These are phyloP conservation scores for Xanthoconium stramineum DNA, from an alignment of 768 basidiomycete species.

Conservation along the genomic window DNA sequence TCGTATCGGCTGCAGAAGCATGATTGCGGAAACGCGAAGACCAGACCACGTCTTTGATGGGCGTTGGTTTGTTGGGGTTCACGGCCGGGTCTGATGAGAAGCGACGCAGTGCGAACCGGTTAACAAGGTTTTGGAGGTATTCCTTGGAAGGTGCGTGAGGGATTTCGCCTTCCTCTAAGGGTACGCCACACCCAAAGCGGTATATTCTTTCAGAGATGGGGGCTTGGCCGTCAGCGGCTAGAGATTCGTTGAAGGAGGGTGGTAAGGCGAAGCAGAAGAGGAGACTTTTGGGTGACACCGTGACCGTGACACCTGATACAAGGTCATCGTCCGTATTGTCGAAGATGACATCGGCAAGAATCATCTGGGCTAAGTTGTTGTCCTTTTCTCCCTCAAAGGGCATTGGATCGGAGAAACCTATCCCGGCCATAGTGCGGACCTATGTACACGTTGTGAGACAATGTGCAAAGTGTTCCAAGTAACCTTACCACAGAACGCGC, in stretches of 20 bases:
- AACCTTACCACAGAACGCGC: slow-evolving; percentile 41
- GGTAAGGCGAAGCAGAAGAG: slow-evolving; percentile 40
- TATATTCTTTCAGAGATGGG: slow-evolving; percentile 25
- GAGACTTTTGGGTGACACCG: slow-evolving; percentile 30
- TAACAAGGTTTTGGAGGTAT: slow-evolving; percentile 44
- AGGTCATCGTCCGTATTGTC: not conserved
- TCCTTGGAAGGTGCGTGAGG: slow-evolving; percentile 37
- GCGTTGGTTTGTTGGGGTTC: slow-evolving; percentile 29
- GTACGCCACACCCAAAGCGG: slow-evolving; percentile 41
- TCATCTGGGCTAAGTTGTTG: slow-evolving; percentile 37
- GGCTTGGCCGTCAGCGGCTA: slow-evolving; percentile 5
- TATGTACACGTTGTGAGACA: slow-evolving; percentile 11
- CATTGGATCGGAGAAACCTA: slow-evolving; percentile 45
- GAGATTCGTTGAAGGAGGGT: slow-evolving; percentile 19
- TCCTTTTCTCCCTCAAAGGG: slow-evolving; percentile 21
- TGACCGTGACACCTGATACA: slow-evolving; percentile 22
- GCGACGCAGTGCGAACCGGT: slow-evolving; percentile 36
- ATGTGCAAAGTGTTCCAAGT: not conserved
- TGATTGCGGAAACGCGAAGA: slow-evolving; percentile 45
- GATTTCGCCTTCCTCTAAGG: slow-evolving; percentile 32
- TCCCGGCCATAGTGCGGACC: slow-evolving; percentile 41
- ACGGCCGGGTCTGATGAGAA: slow-evolving; percentile 36
- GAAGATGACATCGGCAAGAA: slow-evolving; percentile 47
- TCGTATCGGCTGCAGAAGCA: slow-evolving; percentile 41
- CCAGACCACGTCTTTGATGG: slow-evolving; percentile 40